These are phyloP conservation scores for Microdochium nivale DNA, from an alignment of 2,329 filamentous ascomycete genomes.

Conservation along the genomic window DNA sequence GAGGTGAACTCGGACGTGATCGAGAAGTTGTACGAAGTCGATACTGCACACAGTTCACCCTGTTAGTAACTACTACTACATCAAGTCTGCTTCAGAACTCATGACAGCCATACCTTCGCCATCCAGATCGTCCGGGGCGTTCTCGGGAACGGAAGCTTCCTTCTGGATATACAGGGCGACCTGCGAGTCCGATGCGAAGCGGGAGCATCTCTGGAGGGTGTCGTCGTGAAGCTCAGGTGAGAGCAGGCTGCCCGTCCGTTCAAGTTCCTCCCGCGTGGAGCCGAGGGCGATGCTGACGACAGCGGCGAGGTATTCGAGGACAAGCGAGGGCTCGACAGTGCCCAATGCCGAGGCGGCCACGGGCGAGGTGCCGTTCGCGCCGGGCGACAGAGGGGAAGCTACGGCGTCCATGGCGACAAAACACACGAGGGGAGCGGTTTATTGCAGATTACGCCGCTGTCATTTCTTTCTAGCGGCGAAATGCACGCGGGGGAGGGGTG, in stretches of 20 bases:
- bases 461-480: background rate
- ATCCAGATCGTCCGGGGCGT: slow-evolving; percentile 39
- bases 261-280: slow-evolving; percentile 68
- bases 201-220: slow-evolving; percentile 76
- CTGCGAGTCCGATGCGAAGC: slow-evolving; percentile 84
- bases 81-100: background rate
- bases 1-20: slow-evolving; percentile 76
- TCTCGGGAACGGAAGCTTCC: slow-evolving; percentile 51
- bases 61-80: slow-evolving; percentile 14
- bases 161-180: slow-evolving; percentile 88
- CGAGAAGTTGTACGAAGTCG: slow-evolving; percentile 62
- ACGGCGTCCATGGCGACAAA: slow-evolving; percentile 40
- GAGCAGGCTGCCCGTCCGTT: slow-evolving; percentile 73
- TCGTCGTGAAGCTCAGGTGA: slow-evolving; percentile 64
- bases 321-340: slow-evolving; percentile 57
- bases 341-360: slow-evolving; percentile 27
- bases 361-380: slow-evolving; percentile 35
- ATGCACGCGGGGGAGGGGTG: background rate
- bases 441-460: background rate
- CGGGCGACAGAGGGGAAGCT: slow-evolving; percentile 31
- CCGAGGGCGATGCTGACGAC: slow-evolving; percentile 68
- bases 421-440: background rate
- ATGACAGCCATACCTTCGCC: slow-evolving; percentile 29
- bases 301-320: slow-evolving; percentile 64
- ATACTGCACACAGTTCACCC: slow-evolving; percentile 18